Base-by-base conservation (phyloP, 345 rosid species). In the Moringa oleifera region DNA sequence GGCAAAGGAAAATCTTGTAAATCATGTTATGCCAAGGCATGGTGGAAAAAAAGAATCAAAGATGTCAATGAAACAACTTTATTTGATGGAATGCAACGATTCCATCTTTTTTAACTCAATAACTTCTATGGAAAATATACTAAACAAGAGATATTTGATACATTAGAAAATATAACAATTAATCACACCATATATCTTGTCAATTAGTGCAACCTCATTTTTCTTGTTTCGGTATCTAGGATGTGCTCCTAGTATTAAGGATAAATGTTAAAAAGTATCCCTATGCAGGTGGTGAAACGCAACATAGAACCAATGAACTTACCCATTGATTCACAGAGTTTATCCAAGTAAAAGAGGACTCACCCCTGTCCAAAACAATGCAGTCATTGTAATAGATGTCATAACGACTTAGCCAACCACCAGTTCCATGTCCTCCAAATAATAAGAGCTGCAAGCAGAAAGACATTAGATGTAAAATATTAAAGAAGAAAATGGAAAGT, bases 391-490 rank as follows among this genome's bases (percentile, higher is more conserved):
- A 88, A 75, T 90, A 94, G 61, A 94, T 84, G 65, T 94, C 96
- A 62, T 94, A 94, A 58, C 97, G 97, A 74, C 93, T 94, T 67
- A 94, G 77, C 99, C 97, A 94, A 63, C 99, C 99, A 60, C 99
- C 97, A 66, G 96, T 94, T 58, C 97, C 95, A 70, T 90, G 97
- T 59, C 99, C 99, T 64, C 99, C 99, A 72, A 90, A 94, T 75
- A 94, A 73, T 78, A 94, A 76, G 66, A 94, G 92, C 99, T 94
- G 84, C 73, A 81, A 67, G 23, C 7, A 46, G 19, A 24, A 64
- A 37, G 62, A 53, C 23, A 63, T 13, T 61, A 25, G 23, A 23
- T 28, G 37, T 6, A 46, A 56, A 53, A 41, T 23, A 31, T 41
- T 9, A 41, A 1, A 61, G 23, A 19, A n/a, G 17, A 41, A 41